phyloP scores from a whole-genome alignment of 1,139 yeast genomes.

The Hemisphaericaspora subhashii region DNA sequence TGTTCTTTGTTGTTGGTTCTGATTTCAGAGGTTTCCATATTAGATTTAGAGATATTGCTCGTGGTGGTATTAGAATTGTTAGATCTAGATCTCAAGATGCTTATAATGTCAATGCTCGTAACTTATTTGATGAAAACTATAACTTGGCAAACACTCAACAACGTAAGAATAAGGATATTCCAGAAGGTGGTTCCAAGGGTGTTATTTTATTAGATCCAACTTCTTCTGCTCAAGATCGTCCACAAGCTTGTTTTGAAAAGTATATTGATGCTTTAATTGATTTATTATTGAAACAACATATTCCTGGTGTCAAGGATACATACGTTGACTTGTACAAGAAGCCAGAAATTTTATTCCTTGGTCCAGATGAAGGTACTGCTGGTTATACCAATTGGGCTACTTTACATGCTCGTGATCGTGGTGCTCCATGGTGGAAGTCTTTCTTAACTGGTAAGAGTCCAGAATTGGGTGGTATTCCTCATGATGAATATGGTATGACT shows the following conservation, averaged over 20 bases:
- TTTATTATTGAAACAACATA: conserved; percentile 68
- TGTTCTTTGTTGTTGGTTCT: conserved; percentile 94
- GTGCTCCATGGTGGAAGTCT: conserved; percentile 99
- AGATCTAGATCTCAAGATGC: conserved; percentile 84
- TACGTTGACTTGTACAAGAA: conserved; percentile 82
- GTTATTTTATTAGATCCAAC: conserved; percentile 84
- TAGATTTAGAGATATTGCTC: conserved; percentile 93
- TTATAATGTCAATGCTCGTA: conserved; percentile 80
- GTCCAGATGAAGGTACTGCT: conserved; percentile 99
- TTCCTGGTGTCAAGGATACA: conserved; percentile 78
- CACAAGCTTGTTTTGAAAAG: conserved; percentile 86
- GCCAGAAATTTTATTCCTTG: conserved; percentile 91
- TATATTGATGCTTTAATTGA: conserved; percentile 91
- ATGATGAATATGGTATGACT: conserved; percentile 98
- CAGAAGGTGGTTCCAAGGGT: conserved; percentile 99
- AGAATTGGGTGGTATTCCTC: conserved; percentile 94
- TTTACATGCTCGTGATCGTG: conserved; percentile 84
- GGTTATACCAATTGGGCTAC: conserved; percentile 99
- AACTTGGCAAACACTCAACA: conserved; percentile 96
- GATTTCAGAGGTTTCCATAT: conserved; percentile 98
- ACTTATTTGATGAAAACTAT: conserved; percentile 93
- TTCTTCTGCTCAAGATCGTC: conserved; percentile 69
- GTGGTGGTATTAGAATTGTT: conserved; percentile 98
- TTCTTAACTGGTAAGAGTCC: conserved; percentile 97
- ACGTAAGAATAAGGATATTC: conserved; percentile 95